Base-by-base conservation (phyloP, 129 eudicot species). In the Scalesia atractyloides region DNA sequence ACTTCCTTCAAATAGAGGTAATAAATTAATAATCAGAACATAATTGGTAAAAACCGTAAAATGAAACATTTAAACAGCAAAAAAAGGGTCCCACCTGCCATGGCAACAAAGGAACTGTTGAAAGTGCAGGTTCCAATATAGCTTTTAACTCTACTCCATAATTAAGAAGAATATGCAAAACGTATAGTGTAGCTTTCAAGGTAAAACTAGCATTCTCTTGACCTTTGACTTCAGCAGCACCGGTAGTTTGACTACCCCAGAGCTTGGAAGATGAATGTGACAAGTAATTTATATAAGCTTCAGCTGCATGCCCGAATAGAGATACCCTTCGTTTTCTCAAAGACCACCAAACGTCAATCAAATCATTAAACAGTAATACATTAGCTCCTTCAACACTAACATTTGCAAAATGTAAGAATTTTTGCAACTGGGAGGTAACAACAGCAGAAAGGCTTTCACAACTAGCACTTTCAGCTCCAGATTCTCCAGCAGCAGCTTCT, bases 271-370 rank as follows among this genome's bases (percentile, higher is more conserved):
- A 86, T 22, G 99, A 84, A 84, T 75, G 87, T 53, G 94, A 88
- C 17, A 95, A 91, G 71, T 84, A 88, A 64, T 85, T 82, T 65
- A 90, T 80, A 72, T 84, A 95, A 79, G 87, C 97, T 82, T 86
- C 84, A 79, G 96, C 97, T 22, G 99, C 96, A 73, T 84, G 91
- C 74, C 99, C 99, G 80, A 88, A 95, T 47, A 95, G 82, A 82
- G 97, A 83, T 66, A 91, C 91, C 79, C 96, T 79, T 86, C 96
- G 83, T 80, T 70, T 86, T 81, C 99, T 84, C 78, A 95, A 85
- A 74, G 91, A 81, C 99, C 96, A 90, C 96, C 97, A 95, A 76
- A 90, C 75, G 75, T 86, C 87, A 73, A 86, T 81, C 72, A 95
- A 64, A 64, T 83, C 84, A 62, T 73, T 64, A 15, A 82, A 39